phyloP scores from a whole-genome alignment of 2,329 filamentous ascomycete species.

The Cytospora piceae region DNA sequence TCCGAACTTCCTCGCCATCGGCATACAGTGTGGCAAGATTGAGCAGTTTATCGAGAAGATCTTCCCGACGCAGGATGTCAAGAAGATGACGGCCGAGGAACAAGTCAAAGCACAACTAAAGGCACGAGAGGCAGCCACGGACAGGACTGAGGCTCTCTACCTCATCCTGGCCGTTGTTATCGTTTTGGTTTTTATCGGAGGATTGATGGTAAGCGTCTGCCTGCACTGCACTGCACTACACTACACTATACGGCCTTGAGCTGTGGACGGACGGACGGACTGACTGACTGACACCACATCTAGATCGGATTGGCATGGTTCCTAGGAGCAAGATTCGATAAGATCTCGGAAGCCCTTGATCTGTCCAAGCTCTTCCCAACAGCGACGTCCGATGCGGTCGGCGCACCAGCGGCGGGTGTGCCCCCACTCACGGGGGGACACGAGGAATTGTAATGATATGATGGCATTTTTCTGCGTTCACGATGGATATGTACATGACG shows the following conservation, averaged over 20 bases:
- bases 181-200: constrained; percentile 72
- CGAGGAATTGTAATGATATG: constrained; percentile 39
- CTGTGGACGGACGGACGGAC: no score
- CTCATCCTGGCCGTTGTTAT: constrained; percentile 68
- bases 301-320: constrained; percentile 79
- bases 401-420: constrained; percentile 24
- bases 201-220: constrained; percentile 71
- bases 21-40: constrained; percentile 85
- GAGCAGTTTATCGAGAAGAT: constrained; percentile 95
- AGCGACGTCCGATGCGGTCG: constrained; percentile 30
- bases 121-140: constrained; percentile 47
- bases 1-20: constrained; percentile 90
- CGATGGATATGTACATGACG: constrained; percentile 28
- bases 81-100: constrained; percentile 52
- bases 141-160: constrained; percentile 64
- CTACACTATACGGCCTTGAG: constrained; percentile 3
- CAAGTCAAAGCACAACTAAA: constrained; percentile 37
- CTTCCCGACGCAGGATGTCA: constrained; percentile 82
- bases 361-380: constrained; percentile 26
- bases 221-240: not conserved
- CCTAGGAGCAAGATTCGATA: constrained; percentile 81
- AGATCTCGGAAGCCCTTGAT: constrained; percentile 60
- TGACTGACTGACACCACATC: not conserved
- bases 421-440: constrained; percentile 29
- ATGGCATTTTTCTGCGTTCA: constrained; percentile 16